Evolutionary conservation across 1,284 basidiomycete species (phyloP).

Genomic region (Ustilago cynodontis): DNA sequence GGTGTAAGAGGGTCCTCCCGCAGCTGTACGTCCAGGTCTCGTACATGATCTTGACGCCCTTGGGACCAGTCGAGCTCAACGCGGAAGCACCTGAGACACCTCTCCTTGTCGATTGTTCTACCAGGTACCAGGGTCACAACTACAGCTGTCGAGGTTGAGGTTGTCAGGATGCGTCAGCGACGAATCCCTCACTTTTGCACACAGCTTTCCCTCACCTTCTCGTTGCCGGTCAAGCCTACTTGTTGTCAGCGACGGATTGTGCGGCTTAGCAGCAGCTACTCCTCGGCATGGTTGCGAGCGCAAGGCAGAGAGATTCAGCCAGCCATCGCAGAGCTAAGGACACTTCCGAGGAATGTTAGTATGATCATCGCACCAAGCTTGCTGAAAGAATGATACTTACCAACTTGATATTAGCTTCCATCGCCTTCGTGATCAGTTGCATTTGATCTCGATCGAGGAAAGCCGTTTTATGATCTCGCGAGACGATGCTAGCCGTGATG

Average conservation of each 20-base stretch:
- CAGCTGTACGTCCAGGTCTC: constrained; percentile 5
- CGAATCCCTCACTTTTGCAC: not conserved
- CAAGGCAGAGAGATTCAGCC: constrained; percentile 21
- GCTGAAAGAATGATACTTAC: constrained; percentile 8
- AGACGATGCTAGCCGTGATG: not conserved
- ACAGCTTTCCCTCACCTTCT: not conserved
- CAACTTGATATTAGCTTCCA: constrained; percentile 13
- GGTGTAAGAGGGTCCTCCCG: not conserved
- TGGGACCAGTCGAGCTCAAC: constrained; percentile 28
- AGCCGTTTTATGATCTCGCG: not conserved
- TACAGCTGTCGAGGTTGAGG: constrained; percentile 1
- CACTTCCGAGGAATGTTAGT: not conserved
- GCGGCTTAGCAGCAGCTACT: not conserved
- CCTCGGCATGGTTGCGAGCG: not conserved
- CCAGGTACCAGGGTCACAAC: constrained; percentile 11
- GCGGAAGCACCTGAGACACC: not conserved
- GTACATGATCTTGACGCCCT: not conserved
- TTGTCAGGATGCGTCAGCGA: not conserved
- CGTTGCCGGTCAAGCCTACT: not conserved
- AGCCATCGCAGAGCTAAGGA: constrained; percentile 20
- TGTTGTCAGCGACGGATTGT: not conserved
- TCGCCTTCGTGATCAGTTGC: not conserved
- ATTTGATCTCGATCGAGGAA: constrained; percentile 8
- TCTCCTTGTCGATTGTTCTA: not conserved
- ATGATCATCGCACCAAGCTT: not conserved